Conservation (phyloP, 2,329 filamentous ascomycete species). For the Parascedosporium putredinis region DNA sequence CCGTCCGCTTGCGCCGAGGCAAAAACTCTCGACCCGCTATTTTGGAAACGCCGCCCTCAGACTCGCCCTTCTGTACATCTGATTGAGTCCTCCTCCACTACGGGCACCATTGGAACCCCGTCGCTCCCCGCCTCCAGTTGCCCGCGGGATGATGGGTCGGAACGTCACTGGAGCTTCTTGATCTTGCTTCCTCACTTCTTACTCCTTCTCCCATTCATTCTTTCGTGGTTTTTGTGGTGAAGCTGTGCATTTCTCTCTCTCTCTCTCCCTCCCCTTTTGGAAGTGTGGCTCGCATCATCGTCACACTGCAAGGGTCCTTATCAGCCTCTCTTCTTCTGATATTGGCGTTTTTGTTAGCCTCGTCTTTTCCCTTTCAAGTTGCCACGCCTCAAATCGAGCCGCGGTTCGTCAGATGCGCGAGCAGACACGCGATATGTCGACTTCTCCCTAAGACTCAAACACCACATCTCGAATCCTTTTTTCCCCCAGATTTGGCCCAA, state of each 20-base stretch:
- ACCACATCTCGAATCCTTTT: too few species aligned
- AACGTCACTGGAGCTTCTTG: background rate
- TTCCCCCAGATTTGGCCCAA: too few species aligned
- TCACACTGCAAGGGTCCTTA: background rate
- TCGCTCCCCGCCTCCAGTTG: background rate
- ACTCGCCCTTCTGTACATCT: background rate
- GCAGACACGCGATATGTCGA: background rate
- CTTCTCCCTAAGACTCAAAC: background rate
- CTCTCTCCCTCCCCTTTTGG: background rate
- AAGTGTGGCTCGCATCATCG: too few species aligned
- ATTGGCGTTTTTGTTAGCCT: background rate
- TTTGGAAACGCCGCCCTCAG: background rate
- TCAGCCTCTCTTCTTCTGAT: background rate
- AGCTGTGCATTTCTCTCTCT: background rate
- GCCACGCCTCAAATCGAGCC: background rate
- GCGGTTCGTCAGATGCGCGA: conserved; percentile 1
- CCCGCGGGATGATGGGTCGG: background rate
- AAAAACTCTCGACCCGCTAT: background rate
- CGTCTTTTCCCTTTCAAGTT: background rate
- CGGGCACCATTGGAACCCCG: background rate
- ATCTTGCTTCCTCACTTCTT: too few species aligned
- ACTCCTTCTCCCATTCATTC: too few species aligned
- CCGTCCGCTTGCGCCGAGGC: background rate
- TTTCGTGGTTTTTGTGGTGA: background rate
- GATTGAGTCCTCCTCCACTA: conserved; percentile 2